Evolutionary conservation across 1,139 yeast genomes (phyloP).

Genomic region (Debaryomycetaceae sp.): DNA sequence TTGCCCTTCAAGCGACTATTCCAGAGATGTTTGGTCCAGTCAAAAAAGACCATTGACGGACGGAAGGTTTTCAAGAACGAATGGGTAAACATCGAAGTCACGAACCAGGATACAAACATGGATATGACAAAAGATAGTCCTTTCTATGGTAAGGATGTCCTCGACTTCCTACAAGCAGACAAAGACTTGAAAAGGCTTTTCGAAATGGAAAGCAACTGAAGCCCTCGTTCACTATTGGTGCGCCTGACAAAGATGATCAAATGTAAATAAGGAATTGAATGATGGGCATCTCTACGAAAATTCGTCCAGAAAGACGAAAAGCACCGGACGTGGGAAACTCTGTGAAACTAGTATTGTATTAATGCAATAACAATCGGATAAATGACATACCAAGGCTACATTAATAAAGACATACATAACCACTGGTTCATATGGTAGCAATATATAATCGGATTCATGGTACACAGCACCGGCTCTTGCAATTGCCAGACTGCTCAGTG

Average conservation of each 20-base stretch:
- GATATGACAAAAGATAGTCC: slow-evolving; percentile 21
- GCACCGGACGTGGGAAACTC: too few relatives aligned
- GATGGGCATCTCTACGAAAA: too few relatives aligned
- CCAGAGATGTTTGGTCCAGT: slow-evolving; percentile 41
- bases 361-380: too few relatives aligned
- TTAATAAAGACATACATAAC: too few relatives aligned
- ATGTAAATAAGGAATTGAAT: too few relatives aligned
- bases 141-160: slow-evolving; percentile 24
- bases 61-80: slow-evolving; percentile 20
- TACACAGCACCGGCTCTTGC: too few relatives aligned
- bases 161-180: slow-evolving; percentile 38
- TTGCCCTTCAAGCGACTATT: slow-evolving; percentile 53
- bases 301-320: too few relatives aligned
- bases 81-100: slow-evolving; percentile 46
- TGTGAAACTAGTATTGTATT: too few relatives aligned
- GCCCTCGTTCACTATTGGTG: not conserved
- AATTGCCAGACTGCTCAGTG: too few relatives aligned
- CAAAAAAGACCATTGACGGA: slow-evolving; percentile 20
- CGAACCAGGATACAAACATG: slow-evolving; percentile 33
- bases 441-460: not conserved
- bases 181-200: slow-evolving; percentile 32
- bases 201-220: slow-evolving; percentile 21
- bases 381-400: too few relatives aligned
- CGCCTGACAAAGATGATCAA: not conserved
- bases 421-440: not conserved